Evolutionary conservation across 805 yeast species (phyloP), one percentile per base, ranked within the genome.

Genomic region (Ogataea paradorogensis): DNA sequence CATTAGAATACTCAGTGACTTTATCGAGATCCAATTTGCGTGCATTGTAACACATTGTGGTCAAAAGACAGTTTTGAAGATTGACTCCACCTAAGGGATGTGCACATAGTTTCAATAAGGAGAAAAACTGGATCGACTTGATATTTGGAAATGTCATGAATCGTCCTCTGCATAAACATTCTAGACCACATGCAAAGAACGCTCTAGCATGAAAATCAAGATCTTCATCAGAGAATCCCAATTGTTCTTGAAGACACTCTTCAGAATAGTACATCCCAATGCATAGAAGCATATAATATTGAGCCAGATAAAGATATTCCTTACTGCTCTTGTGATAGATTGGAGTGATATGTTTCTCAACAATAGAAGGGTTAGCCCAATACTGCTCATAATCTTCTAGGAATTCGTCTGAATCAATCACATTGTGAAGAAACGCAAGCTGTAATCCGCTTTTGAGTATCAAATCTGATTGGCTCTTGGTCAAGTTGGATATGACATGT

Each of bases 381-480:
- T 56, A 59, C 9, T 44, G 30, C 54, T 74, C 54, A 74, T 83
- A 67, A 73, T 85, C 59, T 80, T 76, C 55, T 82, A 87, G 22
- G 72, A 84, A 56, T 62, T 85, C 39, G 70, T 82, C 36, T 70
- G 80, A 11, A 61, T 77, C 43, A 73, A 84, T 58, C 77, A 82
- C 59, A 73, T 82, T 51, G 41, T 70, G 54, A 11, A 60, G 40
- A 30, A 55, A 51, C 7, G 33, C 40, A 14, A 53, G 45, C 20
- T 43, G 42, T 23, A 50, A 46, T 3, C 55, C 59, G 22, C 43
- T 44, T 21, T 38, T 43, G 13, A 57, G 34, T 11, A 50, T 52
- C 8, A 44, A 40, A 45, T 52, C 59, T 7, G 58, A 52, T 26
- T 50, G 50, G 11, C 20, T 5, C 30, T 53, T 53, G 4, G 43